phyloP scores from a whole-genome alignment of 805 yeast species.

The Lipomyces yamadae region DNA sequence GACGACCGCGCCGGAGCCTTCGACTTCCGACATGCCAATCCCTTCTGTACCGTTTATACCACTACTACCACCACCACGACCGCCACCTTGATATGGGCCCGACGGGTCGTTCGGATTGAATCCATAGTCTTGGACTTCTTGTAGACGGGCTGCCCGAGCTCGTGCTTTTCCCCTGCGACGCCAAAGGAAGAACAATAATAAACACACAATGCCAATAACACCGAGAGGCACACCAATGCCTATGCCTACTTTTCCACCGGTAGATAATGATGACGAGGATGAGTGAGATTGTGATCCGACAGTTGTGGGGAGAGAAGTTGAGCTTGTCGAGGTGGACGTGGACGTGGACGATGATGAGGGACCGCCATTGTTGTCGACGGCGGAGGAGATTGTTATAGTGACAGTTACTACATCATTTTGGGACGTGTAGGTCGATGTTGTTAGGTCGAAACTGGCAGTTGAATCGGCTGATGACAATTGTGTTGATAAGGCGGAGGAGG shows the following conservation, averaged over 20 bases:
- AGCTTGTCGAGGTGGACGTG: slow-evolving; percentile 4
- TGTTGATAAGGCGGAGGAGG: not conserved
- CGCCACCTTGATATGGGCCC: slow-evolving; percentile 11
- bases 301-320: slow-evolving; percentile 1
- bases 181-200: slow-evolving; percentile 14
- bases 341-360: slow-evolving; percentile 11
- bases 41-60: slow-evolving; percentile 1
- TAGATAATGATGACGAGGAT: slow-evolving; percentile 22
- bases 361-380: slow-evolving; percentile 1
- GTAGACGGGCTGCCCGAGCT: slow-evolving; percentile 11
- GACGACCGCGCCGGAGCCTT: slow-evolving; percentile 9
- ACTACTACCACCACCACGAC: slow-evolving; percentile 10
- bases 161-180: slow-evolving; percentile 18
- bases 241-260: slow-evolving; percentile 35
- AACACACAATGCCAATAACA: slow-evolving; percentile 20
- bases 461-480: not conserved
- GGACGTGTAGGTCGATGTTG: slow-evolving; percentile 19
- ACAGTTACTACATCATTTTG: slow-evolving; percentile 24
- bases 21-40: slow-evolving; percentile 22
- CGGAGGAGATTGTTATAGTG: slow-evolving; percentile 28
- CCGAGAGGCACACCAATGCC: slow-evolving; percentile 36
- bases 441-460: not conserved
- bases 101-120: slow-evolving; percentile 18
- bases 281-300: not conserved
- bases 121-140: slow-evolving; percentile 29